These are phyloP conservation scores for Cystofilobasidium bisporidii DNA, from an alignment of 768 basidiomycete species.

Conservation along the genomic window DNA sequence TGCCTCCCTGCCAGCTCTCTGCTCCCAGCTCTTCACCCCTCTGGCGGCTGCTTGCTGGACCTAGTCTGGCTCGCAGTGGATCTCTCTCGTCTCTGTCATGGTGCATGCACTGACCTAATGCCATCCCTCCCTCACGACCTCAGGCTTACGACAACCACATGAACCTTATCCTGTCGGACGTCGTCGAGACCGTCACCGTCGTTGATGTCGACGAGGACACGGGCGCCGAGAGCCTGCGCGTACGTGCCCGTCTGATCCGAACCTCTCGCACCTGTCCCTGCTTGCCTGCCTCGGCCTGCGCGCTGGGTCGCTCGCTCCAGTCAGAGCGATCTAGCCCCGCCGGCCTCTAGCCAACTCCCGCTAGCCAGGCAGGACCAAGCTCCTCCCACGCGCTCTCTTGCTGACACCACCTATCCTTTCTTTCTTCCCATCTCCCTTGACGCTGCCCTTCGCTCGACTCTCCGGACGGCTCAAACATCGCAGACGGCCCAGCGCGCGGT, in stretches of 20 bases:
- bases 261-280: too few relatives aligned
- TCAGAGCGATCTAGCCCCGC: too few relatives aligned
- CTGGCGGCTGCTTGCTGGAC: not conserved
- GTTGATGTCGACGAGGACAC: constrained; percentile 73
- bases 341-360: too few relatives aligned
- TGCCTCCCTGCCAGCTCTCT: too few relatives aligned
- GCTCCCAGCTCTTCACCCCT: too few relatives aligned
- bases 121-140: too few relatives aligned
- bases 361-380: too few relatives aligned
- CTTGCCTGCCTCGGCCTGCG: not conserved
- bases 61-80: not conserved
- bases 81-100: not conserved
- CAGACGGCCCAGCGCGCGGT: constrained; percentile 87
- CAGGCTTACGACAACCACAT: constrained; percentile 99
- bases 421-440: not conserved
- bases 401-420: too few relatives aligned
- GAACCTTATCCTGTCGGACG: constrained; percentile 96
- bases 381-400: too few relatives aligned
- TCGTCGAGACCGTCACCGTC: constrained; percentile 93
- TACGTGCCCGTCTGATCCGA: constrained; percentile 37
- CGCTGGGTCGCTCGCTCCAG: not conserved
- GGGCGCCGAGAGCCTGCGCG: constrained; percentile 50
- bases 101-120: too few relatives aligned
- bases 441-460: not conserved
- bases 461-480: too few relatives aligned